Conservation (phyloP, 768 basidiomycete genomes). For the Auricularia auricula-judae region DNA sequence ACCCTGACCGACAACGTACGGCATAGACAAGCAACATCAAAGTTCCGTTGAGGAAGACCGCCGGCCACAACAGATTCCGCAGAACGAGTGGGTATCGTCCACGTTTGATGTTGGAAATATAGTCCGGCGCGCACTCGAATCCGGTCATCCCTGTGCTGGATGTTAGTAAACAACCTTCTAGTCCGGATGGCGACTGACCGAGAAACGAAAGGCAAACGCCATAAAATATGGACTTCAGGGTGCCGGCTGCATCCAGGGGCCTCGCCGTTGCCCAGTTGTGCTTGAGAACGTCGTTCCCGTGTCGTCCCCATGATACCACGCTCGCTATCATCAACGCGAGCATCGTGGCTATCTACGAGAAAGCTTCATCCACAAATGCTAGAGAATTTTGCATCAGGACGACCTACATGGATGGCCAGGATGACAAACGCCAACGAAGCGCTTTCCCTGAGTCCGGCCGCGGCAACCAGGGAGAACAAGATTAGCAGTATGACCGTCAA, state of each 20-base stretch:
- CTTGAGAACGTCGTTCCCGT: slow-evolving; percentile 36
- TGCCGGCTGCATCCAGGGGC: slow-evolving; percentile 20
- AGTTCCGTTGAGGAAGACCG: slow-evolving; percentile 41
- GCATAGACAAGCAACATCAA: slow-evolving; percentile 54
- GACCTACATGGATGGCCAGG: slow-evolving; percentile 46
- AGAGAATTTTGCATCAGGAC: not conserved
- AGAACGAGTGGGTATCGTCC: slow-evolving; percentile 48
- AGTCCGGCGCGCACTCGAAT: slow-evolving; percentile 39
- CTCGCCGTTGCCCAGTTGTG: slow-evolving; percentile 42
- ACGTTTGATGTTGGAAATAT: slow-evolving; percentile 48
- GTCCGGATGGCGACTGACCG: slow-evolving; percentile 46
- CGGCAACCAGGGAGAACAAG: slow-evolving; percentile 42
- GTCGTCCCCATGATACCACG: slow-evolving; percentile 37
- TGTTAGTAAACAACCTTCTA: slow-evolving; percentile 40
- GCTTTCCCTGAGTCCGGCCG: slow-evolving; percentile 52
- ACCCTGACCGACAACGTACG: slow-evolving; percentile 20
- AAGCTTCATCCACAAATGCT: not conserved
- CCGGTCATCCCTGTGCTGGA: slow-evolving; percentile 21
- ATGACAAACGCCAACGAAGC: slow-evolving; percentile 47
- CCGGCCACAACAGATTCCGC: slow-evolving; percentile 52
- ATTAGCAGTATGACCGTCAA: slow-evolving; percentile 43
- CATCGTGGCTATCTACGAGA: slow-evolving; percentile 43
- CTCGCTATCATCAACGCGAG: slow-evolving; percentile 38
- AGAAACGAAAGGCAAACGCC: slow-evolving; percentile 65
- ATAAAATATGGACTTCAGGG: slow-evolving; percentile 39